Conservation (phyloP, 2,329 filamentous ascomycete species). For the Calonectria henricotiae region DNA sequence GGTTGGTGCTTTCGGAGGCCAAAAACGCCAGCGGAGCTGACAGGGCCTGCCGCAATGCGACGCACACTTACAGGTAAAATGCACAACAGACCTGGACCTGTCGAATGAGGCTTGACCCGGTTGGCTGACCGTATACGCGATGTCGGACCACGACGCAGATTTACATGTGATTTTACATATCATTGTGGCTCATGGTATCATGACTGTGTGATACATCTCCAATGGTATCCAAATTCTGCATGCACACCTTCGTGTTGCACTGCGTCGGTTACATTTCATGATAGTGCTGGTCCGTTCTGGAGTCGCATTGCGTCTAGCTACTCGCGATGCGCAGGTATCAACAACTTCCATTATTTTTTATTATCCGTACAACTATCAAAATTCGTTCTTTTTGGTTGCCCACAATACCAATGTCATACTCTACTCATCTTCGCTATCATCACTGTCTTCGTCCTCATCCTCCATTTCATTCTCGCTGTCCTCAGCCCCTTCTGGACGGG, state of each 20-base stretch:
- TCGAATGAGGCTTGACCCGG: constrained; percentile 23
- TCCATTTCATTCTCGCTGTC: constrained; percentile 71
- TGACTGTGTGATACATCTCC: constrained; percentile 25
- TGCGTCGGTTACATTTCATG: constrained; percentile 6
- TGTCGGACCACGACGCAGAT: constrained; percentile 34
- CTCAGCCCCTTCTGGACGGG: constrained; percentile 74
- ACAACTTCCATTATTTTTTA: constrained; percentile 17
- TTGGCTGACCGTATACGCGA: constrained; percentile 25
- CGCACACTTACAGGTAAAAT: constrained; percentile 37
- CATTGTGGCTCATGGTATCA: constrained; percentile 22
- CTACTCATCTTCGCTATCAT: constrained; percentile 58
- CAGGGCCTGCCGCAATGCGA: constrained; percentile 28
- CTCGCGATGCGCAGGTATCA: constrained; percentile 6
- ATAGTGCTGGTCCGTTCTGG: neutral
- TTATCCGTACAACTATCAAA: constrained; percentile 6
- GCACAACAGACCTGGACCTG: constrained; percentile 25
- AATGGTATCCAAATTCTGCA: constrained; percentile 19
- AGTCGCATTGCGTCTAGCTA: too few relatives aligned
- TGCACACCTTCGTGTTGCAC: neutral
- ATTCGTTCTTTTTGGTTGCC: neutral
- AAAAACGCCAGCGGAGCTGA: constrained; percentile 1
- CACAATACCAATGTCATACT: neutral
- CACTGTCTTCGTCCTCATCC: constrained; percentile 60
- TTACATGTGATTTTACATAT: constrained; percentile 48
- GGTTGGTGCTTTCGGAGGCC: neutral